These are phyloP conservation scores for Spiraea crenata DNA, from an alignment of 331 rosid species.

Conservation along the genomic window DNA sequence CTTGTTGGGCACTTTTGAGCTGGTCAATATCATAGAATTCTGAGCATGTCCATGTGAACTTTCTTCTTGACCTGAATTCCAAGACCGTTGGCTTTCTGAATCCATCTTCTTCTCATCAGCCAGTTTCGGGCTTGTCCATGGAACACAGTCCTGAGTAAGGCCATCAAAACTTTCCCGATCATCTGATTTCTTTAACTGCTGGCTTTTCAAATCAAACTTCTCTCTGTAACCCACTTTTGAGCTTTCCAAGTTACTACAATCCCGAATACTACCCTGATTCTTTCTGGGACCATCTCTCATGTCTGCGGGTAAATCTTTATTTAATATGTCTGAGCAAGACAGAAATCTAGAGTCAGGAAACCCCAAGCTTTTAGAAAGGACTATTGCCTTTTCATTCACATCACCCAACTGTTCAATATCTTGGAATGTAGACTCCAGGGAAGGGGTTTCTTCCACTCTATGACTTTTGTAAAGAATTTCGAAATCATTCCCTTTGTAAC, in stretches of 20 bases:
- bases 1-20: slow-evolving; percentile 25
- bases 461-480: slow-evolving; percentile 32
- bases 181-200: slow-evolving; percentile 18
- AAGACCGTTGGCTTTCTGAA: slow-evolving; percentile 23
- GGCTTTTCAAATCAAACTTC: slow-evolving; percentile 28
- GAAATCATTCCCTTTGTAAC: slow-evolving; percentile 24
- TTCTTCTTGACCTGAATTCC: slow-evolving; percentile 30
- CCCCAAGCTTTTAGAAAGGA: slow-evolving; percentile 31
- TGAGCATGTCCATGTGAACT: slow-evolving; percentile 21
- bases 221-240: slow-evolving; percentile 26
- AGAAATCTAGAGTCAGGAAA: slow-evolving; percentile 36
- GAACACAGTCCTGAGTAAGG: slow-evolving; percentile 14
- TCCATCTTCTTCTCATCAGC: slow-evolving; percentile 17
- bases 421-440: slow-evolving; percentile 37
- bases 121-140: slow-evolving; percentile 10
- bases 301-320: slow-evolving; percentile 25
- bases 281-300: slow-evolving; percentile 24
- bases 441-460: slow-evolving; percentile 23
- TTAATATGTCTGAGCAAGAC: slow-evolving; percentile 29
- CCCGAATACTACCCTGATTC: slow-evolving; percentile 22
- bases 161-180: slow-evolving; percentile 13
- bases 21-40: slow-evolving; percentile 19
- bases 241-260: slow-evolving; percentile 25
- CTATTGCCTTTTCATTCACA: slow-evolving; percentile 32
- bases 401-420: slow-evolving; percentile 32